Conservation (phyloP, 2,329 filamentous ascomycete species). For the Sclerotinia subarctica region DNA sequence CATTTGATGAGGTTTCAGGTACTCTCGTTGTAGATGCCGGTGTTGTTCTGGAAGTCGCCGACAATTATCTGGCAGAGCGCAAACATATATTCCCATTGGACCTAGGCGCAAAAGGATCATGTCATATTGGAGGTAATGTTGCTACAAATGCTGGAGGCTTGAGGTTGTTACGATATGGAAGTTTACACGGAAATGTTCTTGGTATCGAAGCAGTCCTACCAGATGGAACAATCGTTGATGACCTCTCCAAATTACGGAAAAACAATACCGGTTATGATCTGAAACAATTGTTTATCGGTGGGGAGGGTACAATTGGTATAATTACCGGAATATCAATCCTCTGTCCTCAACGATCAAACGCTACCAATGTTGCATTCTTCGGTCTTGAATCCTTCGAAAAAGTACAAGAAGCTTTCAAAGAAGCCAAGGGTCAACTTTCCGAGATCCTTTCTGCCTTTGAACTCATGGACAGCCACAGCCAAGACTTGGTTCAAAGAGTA, state of each 20-base stretch:
- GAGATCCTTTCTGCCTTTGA: conserved; percentile 98
- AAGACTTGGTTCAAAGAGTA: conserved; percentile 71
- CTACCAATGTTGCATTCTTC: conserved; percentile 93
- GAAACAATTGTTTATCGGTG: conserved; percentile 95
- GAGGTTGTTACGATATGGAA: conserved; percentile 86
- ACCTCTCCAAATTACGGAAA: conserved; percentile 84
- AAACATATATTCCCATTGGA: conserved; percentile 93
- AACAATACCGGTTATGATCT: conserved; percentile 99
- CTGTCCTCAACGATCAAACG: conserved; percentile 81
- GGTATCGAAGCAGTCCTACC: conserved; percentile 92
- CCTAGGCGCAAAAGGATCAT: conserved; percentile 95
- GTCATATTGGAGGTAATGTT: conserved; percentile 93
- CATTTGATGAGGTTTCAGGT: conserved; percentile 90
- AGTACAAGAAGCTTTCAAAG: conserved; percentile 78
- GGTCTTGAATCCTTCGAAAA: conserved; percentile 88
- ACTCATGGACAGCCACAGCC: conserved; percentile 86
- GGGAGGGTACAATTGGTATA: conserved; percentile 90
- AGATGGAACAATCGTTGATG: conserved; percentile 87
- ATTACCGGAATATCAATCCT: conserved; percentile 87
- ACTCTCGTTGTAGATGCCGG: conserved; percentile 88
- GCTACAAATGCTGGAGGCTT: conserved; percentile 94
- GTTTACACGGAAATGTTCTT: conserved; percentile 86
- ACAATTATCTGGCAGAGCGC: conserved; percentile 78
- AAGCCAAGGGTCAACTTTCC: conserved; percentile 84
- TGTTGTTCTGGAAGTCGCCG: conserved; percentile 83